Base-by-base conservation (phyloP, 495 filamentous ascomycete species). In the Trichoderma asperelloides region DNA sequence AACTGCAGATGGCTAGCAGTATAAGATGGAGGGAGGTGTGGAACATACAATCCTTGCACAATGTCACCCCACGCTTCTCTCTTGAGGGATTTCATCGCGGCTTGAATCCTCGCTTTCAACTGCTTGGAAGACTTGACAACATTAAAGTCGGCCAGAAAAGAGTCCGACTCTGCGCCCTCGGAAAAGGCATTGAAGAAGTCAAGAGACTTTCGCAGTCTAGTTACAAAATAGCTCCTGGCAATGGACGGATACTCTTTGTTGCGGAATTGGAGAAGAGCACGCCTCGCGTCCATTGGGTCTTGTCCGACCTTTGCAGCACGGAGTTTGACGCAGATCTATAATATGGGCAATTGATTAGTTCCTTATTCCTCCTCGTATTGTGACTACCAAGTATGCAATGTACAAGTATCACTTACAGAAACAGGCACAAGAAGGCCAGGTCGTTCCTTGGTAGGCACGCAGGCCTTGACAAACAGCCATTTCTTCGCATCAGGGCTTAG, bases 391-490 rank as follows among this genome's bases (percentile, higher is more conserved):
- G 15, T 28, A 13, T 23, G 43, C n/a, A n/a, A 47, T 1, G 23
- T 3, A 16, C 9, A 30, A 18, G 15, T 11, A 3, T 3, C 23
- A 60, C 55, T 60, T 60, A 60, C 55, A 60, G 55, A 60, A 21
- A 21, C 27, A 25, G 55, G 55, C 27, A 60, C 25, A 8, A 30
- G 3, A 60, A 60, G 55, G 11, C 55, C 55, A 30, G 55, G 23
- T n/a, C 9, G 21, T 25, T 60, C 55, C 55, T 60, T 60, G 55
- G 55, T 60, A 9, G 55, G 55, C 55, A 60, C 55, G 23, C 55
- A 60, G 55, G 15, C 55, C 55, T 60, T 60, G 55, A 60, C 23
- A 21, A 28, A 60, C 23, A 60, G 27, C 55, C 55, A 60, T 30
- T 60, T 27, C 55, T 60, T 60, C 8, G 55, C 23, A 11, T 60